phyloP scores from a whole-genome alignment of 2,329 filamentous ascomycete species.

The Colletotrichum chrysophilum region DNA sequence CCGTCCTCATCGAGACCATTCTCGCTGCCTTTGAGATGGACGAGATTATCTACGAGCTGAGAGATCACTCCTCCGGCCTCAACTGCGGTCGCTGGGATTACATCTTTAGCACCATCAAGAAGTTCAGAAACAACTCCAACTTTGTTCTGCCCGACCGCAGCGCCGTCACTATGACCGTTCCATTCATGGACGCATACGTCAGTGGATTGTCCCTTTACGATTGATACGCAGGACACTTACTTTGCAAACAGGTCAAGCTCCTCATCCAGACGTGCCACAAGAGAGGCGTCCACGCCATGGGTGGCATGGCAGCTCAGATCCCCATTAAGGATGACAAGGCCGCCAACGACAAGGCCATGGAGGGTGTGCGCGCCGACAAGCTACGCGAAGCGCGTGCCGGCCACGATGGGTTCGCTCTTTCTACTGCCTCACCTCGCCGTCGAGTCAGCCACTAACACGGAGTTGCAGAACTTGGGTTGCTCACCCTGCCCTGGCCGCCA shows the following conservation, averaged over 20 bases:
- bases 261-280: slow-evolving; percentile 98
- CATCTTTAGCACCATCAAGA: slow-evolving; percentile 99
- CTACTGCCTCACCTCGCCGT: not conserved
- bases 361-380: slow-evolving; percentile 91
- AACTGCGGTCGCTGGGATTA: slow-evolving; percentile 99
- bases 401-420: slow-evolving; percentile 70
- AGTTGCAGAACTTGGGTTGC: slow-evolving; percentile 81
- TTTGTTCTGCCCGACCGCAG: slow-evolving; percentile 94
- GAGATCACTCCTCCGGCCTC: slow-evolving; percentile 92
- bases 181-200: slow-evolving; percentile 95
- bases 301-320: slow-evolving; percentile 98
- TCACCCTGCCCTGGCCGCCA: slow-evolving; percentile 87
- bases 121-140: slow-evolving; percentile 92
- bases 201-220: slow-evolving; percentile 8
- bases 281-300: slow-evolving; percentile 97
- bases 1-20: slow-evolving; percentile 97
- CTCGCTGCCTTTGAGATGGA: slow-evolving; percentile 99
- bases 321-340: slow-evolving; percentile 94
- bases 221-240: not conserved
- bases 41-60: slow-evolving; percentile 99
- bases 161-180: slow-evolving; percentile 94
- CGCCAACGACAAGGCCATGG: slow-evolving; percentile 95
- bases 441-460: slow-evolving; percentile 35
- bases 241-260: slow-evolving; percentile 67
- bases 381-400: slow-evolving; percentile 93